Conservation (phyloP, 2,329 filamentous ascomycete genomes). For the Xylaria sp. region DNA sequence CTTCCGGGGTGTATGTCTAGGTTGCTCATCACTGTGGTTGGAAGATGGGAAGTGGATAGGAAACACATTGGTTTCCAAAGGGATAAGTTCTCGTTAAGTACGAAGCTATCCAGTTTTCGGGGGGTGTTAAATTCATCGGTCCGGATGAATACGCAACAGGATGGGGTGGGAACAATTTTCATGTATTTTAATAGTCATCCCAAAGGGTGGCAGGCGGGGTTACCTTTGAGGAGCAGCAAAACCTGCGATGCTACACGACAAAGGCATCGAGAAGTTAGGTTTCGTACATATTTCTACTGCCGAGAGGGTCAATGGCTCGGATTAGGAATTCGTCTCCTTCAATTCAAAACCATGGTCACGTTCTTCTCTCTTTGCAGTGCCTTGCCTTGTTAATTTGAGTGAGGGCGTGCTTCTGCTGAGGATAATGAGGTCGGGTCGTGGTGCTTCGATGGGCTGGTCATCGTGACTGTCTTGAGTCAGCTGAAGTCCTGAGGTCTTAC, state of each 20-base stretch:
- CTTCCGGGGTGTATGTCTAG: slow-evolving; percentile 25
- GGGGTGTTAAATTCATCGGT: too few relatives aligned
- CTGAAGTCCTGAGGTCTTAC: too few relatives aligned
- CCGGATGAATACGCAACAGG: not conserved
- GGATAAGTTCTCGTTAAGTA: not conserved
- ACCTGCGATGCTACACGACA: not conserved
- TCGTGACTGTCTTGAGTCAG: not conserved
- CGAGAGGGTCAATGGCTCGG: slow-evolving; percentile 1
- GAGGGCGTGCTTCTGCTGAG: too few relatives aligned
- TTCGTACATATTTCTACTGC: slow-evolving; percentile 5
- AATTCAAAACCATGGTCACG: slow-evolving; percentile 2
- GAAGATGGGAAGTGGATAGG: slow-evolving; percentile 11
- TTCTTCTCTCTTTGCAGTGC: not conserved
- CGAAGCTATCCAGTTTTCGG: slow-evolving; percentile 1
- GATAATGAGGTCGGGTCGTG: not conserved
- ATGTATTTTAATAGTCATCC: slow-evolving; percentile 16
- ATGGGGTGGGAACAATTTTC: slow-evolving; percentile 1
- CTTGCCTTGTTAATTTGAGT: not conserved
- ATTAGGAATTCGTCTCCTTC: slow-evolving; percentile 1
- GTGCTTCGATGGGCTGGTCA: not conserved
- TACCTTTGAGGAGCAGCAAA: not conserved
- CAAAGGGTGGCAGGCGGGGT: not conserved
- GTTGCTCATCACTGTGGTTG: slow-evolving; percentile 15
- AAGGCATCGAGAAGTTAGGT: slow-evolving; percentile 1
- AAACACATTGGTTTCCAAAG: slow-evolving; percentile 11